Evolutionary conservation across 768 basidiomycete genomes (phyloP), one percentile per base, ranked within the genome.

Genomic region (Podaxis sp.): DNA sequence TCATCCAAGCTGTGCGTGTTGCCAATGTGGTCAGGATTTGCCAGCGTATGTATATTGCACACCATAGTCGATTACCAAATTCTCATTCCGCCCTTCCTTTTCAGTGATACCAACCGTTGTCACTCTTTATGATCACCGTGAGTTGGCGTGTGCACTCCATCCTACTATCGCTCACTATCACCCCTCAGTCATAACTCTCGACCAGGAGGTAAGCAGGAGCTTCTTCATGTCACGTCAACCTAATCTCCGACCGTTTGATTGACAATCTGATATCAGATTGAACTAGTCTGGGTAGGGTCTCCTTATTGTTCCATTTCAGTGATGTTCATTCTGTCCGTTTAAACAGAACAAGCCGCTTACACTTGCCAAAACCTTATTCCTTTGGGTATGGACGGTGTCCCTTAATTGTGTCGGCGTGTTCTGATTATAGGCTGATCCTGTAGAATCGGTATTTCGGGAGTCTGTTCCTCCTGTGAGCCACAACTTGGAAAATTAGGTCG

Each of bases 361-460:
- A 1, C 53, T 66, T 64, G 69, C 71, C 1, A 74, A 70, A 64
- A 20, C 61, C 24, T 20, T 73, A 12, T 73, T 73, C 56, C 56
- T 71, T 20, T 68, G 67, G 67, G 71, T 70, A 65, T 24, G 70
- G 52, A 38, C 13, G 13, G 28, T 37, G 37, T 36, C 2, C n/a
- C 24, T 30, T 22, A 20, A 53, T 51, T 50, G 40, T 22, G 30
- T 30, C 28, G 5, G 26, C 36, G 8, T n/a, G n/a, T 46, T 41
- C 37, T 26, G 3, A 36, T 33, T 20, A 63, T 41, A 60, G 15
- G n/a, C 26, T 28, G 17, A n/a, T 11, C 15, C 24, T 17, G 28
- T 56, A 74, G 72, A 74, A 73, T 50, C 71, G 73, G 15, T 71
- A 74, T 66, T 66, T 72, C 44, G 72, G 72, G n/a, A 68, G 62